Evolutionary conservation across 768 basidiomycete genomes (phyloP).

Genomic region (Tricholoma matsutake): DNA sequence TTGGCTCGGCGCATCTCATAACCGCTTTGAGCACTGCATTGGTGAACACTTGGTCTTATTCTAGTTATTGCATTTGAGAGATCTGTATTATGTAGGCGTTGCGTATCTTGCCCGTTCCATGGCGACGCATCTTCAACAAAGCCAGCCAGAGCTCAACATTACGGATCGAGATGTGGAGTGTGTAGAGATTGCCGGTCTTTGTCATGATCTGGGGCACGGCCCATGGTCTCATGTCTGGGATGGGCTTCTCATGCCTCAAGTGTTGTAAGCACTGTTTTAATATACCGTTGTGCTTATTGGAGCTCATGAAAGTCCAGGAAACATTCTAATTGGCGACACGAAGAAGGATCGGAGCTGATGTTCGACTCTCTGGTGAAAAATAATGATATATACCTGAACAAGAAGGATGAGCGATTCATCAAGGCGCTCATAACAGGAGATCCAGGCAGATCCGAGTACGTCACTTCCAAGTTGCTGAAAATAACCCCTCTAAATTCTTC

Average conservation of each 20-base stretch:
- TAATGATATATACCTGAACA: constrained; percentile 47
- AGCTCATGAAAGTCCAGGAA: constrained; percentile 32
- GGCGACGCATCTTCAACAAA: constrained; percentile 50
- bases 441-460: constrained; percentile 46
- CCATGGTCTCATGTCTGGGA: constrained; percentile 91
- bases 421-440: constrained; percentile 80
- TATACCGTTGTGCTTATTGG: background rate
- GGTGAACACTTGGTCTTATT: constrained; percentile 38
- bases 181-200: constrained; percentile 76
- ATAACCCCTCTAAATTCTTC: background rate
- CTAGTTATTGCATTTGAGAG: background rate
- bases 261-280: constrained; percentile 44
- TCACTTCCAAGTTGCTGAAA: constrained; percentile 8
- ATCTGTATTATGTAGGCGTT: constrained; percentile 50
- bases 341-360: constrained; percentile 82
- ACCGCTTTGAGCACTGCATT: constrained; percentile 81
- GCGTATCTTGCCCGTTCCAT: constrained; percentile 69
- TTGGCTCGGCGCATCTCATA: constrained; percentile 77
- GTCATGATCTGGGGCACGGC: constrained; percentile 84
- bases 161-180: constrained; percentile 72
- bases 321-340: constrained; percentile 62
- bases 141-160: constrained; percentile 62
- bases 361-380: constrained; percentile 62
- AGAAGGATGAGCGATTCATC: constrained; percentile 55
- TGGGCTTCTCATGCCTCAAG: constrained; percentile 61